These are phyloP conservation scores for Irpex rosettiformis DNA, from an alignment of 1,284 basidiomycete species.

Conservation along the genomic window DNA sequence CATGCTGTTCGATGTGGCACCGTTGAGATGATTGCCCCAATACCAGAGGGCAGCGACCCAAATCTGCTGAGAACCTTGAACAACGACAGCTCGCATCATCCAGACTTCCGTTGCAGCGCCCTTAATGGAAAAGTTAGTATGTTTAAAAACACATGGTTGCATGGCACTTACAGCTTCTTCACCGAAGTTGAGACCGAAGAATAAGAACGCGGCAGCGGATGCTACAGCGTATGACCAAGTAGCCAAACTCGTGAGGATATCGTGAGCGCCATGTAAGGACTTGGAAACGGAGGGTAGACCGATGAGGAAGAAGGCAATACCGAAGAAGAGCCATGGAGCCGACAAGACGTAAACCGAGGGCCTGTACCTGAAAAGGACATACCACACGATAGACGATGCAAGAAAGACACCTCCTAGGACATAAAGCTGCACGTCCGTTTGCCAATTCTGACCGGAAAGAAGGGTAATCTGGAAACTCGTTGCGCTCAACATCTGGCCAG, in stretches of 20 bases:
- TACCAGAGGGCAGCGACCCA: conserved; percentile 95
- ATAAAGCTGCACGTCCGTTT: conserved; percentile 81
- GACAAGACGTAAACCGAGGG: conserved; percentile 86
- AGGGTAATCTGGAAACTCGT: conserved; percentile 96
- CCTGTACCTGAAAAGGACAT: conserved; percentile 83
- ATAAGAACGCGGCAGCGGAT: conserved; percentile 85
- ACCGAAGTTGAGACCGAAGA: conserved; percentile 94
- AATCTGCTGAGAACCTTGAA: conserved; percentile 90
- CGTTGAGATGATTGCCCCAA: conserved; percentile 83
- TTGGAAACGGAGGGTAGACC: conserved; percentile 76
- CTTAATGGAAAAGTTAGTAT: conserved; percentile 30
- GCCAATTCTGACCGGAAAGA: conserved; percentile 81
- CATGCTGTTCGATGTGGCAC: conserved; percentile 40
- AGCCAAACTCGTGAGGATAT: conserved; percentile 69
- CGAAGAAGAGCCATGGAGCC: conserved; percentile 87
- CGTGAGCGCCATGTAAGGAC: conserved; percentile 60
- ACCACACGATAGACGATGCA: conserved; percentile 84
- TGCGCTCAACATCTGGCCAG: conserved; percentile 83
- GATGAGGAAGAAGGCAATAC: conserved; percentile 85
- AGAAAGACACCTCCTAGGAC: conserved; percentile 86
- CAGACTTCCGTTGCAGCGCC: conserved; percentile 91
- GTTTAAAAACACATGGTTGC: conserved; percentile 10
- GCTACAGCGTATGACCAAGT: conserved; percentile 89
- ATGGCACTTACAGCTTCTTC: conserved; percentile 76
- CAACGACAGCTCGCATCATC: conserved; percentile 85